These are phyloP conservation scores for Aspergillus aculeatinus DNA, from an alignment of 2,329 filamentous ascomycete genomes.

Conservation along the genomic window DNA sequence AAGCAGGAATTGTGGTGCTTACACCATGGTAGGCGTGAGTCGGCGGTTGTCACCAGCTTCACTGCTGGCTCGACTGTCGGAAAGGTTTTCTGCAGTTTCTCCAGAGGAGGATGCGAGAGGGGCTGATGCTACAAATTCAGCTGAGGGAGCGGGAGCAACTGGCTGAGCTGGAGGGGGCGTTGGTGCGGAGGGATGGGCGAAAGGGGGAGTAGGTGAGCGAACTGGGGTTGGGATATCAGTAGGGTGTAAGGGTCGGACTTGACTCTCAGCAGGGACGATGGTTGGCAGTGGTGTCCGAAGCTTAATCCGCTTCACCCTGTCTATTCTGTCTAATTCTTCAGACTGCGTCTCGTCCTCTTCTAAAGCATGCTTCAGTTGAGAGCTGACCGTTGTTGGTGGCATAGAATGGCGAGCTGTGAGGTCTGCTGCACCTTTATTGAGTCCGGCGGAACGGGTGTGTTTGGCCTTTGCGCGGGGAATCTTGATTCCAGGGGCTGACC, in stretches of 20 bases:
- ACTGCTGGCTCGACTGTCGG: slow-evolving; percentile 22
- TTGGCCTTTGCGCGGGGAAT: slow-evolving; percentile 21
- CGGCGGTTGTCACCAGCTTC: slow-evolving; percentile 27
- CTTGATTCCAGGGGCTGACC: slow-evolving; percentile 17
- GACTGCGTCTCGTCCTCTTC: slow-evolving; percentile 30
- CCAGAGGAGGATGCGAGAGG: slow-evolving; percentile 9
- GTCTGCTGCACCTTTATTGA: slow-evolving; percentile 24
- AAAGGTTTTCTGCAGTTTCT: slow-evolving; percentile 14
- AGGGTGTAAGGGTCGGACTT: slow-evolving; percentile 23
- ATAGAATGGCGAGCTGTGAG: slow-evolving; percentile 15
- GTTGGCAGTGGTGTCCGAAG: slow-evolving; percentile 23
- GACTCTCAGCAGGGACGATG: slow-evolving; percentile 25
- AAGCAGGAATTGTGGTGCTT: neutral
- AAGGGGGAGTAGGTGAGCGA: neutral
- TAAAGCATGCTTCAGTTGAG: slow-evolving; percentile 30
- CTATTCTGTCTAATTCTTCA: slow-evolving; percentile 14
- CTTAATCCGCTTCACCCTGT: slow-evolving; percentile 26
- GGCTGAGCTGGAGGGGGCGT: slow-evolving; percentile 8
- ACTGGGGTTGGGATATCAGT: slow-evolving; percentile 9
- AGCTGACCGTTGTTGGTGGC: slow-evolving; percentile 23
- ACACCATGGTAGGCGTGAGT: slow-evolving; percentile 20
- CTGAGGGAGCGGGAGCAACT: neutral
- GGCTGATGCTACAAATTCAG: neutral
- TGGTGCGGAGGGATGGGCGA: neutral
- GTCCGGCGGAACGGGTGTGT: slow-evolving; percentile 28